These are phyloP conservation scores for Casuarina cunninghamiana DNA, from an alignment of 306 rosid genomes.

Conservation along the genomic window DNA sequence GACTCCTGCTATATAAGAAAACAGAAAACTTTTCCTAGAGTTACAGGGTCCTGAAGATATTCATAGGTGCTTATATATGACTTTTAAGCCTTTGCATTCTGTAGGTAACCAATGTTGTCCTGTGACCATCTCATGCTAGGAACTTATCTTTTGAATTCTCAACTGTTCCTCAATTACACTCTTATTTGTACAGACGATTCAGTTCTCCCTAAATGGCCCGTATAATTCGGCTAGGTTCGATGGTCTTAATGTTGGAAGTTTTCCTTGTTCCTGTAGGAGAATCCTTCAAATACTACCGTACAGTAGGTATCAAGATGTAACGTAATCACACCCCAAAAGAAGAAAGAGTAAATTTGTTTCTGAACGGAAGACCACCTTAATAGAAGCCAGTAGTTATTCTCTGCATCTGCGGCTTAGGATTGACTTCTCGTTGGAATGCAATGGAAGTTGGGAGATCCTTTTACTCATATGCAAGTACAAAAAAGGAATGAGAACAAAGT, in stretches of 20 bases:
- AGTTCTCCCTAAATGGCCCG: not conserved
- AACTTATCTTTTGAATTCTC: not conserved
- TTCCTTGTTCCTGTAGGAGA: not conserved
- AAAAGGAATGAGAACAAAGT: not conserved
- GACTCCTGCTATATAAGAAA: conserved; percentile 29
- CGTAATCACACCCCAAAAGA: not conserved
- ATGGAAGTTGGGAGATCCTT: not conserved
- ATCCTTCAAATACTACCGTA: not conserved
- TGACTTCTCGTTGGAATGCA: too few species aligned
- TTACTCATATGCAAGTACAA: not conserved
- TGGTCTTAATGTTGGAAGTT: not conserved
- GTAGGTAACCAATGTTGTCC: not conserved
- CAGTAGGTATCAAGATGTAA: not conserved
- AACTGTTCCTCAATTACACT: conserved; percentile 9
- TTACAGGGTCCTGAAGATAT: conserved; percentile 18
- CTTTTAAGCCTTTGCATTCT: conserved; percentile 11
- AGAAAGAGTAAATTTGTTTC: not conserved
- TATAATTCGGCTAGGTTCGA: not conserved
- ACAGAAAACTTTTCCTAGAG: conserved; percentile 16
- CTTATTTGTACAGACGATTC: not conserved
- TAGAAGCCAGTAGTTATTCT: not conserved
- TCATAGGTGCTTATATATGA: conserved; percentile 17
- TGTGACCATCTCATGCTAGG: not conserved
- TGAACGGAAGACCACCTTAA: not conserved
- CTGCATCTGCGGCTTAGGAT: not conserved